These are phyloP conservation scores for Phlebiopsis flavidoalba DNA, from an alignment of 768 basidiomycete species.

Conservation along the genomic window DNA sequence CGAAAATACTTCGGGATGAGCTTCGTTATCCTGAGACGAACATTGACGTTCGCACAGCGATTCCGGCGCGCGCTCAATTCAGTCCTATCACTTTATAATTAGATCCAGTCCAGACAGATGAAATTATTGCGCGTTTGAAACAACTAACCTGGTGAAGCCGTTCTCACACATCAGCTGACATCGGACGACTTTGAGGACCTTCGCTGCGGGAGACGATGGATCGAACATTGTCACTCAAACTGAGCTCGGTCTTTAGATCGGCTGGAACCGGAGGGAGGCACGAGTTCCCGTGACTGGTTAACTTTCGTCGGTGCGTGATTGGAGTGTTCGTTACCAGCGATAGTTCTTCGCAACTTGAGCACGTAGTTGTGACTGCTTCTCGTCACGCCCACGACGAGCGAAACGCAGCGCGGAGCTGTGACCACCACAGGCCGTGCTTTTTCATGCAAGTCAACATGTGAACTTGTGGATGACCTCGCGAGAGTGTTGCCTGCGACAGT, in stretches of 20 bases:
- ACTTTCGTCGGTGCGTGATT: slow-evolving; percentile 98
- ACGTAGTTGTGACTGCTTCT: slow-evolving; percentile 99
- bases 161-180: slow-evolving; percentile 98
- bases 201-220: slow-evolving; percentile 73
- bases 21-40: slow-evolving; percentile 98
- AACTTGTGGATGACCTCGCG: slow-evolving; percentile 98
- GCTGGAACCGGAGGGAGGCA: slow-evolving; percentile 96
- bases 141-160: slow-evolving; percentile 88
- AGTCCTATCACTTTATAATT: slow-evolving; percentile 46
- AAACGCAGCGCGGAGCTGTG: slow-evolving; percentile 99
- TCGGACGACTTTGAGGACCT: slow-evolving; percentile 98
- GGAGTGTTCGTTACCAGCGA: slow-evolving; percentile 96
- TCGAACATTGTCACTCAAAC: slow-evolving; percentile 97
- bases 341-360: slow-evolving; percentile 97
- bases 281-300: slow-evolving; percentile 93
- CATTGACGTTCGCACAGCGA: slow-evolving; percentile 96
- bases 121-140: neutral
- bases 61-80: slow-evolving; percentile 96
- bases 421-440: slow-evolving; percentile 99
- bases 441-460: slow-evolving; percentile 97
- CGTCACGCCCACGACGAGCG: slow-evolving; percentile 97
- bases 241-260: slow-evolving; percentile 98
- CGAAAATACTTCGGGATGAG: slow-evolving; percentile 98
- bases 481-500: slow-evolving; percentile 93
- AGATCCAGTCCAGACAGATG: too few relatives aligned